Evolutionary conservation across 768 basidiomycete species (phyloP), one percentile per base, ranked within the genome.

Genomic region (Hemileccinum impolitum): DNA sequence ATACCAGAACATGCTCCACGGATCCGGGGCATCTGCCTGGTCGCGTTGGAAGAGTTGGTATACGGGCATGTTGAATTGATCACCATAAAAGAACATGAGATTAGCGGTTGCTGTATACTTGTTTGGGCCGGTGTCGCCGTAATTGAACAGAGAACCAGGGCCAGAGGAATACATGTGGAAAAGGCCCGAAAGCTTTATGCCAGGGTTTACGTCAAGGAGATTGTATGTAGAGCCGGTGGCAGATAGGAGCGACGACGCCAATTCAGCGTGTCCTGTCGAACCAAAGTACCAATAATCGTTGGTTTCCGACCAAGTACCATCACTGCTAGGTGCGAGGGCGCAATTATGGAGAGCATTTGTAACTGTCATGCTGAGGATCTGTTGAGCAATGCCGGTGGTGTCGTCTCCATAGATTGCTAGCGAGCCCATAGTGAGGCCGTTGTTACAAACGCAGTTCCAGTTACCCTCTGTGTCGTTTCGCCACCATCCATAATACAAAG

Each of bases 361-460:
- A 37, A 94, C 70, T 14, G 90, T 87, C 52, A 80, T 66, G 25
- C 72, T 71, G 36, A 99, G 79, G 18, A 95, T 70, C 42, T 78
- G 71, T 48, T 72, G 59, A 0, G 95, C 89, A 40, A 70, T 73
- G 31, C 90, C 89, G 6, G 86, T 86, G 13, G 77, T 80, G 57
- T 95, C 86, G 56, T 94, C 90, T 28, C 78, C 84, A 13, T 93
- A 72, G 60, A 99, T 93, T 30, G 96, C 94, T 49, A 99, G 83
- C 1, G 96, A 81, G 39, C 79, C 96, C 63, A 97, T 66, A 17
- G 88, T 92, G 53, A 98, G 72, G 49, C 96, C 96, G 40, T 81
- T 80, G 66, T 97, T 98, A 74, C 87, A 93, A 48, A 92, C 90
- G 66, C 95, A 97, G 67, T 99, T 99, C 96, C 96, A 99, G 75